Conservation (phyloP, 768 basidiomycete species). For the Pseudohyphozyma bogoriensis region DNA sequence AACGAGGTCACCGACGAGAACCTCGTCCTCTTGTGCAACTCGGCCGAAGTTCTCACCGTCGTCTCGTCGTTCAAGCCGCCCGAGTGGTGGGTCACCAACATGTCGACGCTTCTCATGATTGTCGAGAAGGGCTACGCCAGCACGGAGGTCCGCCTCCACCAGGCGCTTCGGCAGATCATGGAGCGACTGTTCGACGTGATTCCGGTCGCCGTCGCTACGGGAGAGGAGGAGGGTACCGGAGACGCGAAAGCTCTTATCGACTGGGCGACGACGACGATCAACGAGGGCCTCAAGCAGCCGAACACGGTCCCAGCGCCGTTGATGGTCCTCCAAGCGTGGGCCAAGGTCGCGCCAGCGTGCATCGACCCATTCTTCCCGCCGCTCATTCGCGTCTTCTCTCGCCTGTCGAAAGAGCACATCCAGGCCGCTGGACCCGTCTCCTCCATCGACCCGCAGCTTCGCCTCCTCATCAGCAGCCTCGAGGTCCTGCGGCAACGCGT, state of each 20-base stretch:
- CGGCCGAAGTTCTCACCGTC: conserved; percentile 79
- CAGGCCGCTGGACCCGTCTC: conserved; percentile 44
- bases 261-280: conserved; percentile 63
- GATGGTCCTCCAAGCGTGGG: conserved; percentile 75
- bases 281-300: conserved; percentile 66
- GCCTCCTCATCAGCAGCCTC: conserved; percentile 56
- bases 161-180: conserved; percentile 44
- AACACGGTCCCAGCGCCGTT: conserved; percentile 66
- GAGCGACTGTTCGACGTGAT: conserved; percentile 31
- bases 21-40: conserved; percentile 61
- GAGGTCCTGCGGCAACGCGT: conserved; percentile 75
- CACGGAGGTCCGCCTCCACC: conserved; percentile 63
- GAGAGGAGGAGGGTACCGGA: conserved; percentile 10
- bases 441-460: conserved; percentile 48
- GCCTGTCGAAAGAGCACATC: conserved; percentile 79
- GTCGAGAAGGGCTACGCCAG: conserved; percentile 67
- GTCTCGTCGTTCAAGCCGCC: conserved; percentile 73
- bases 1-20: conserved; percentile 61
- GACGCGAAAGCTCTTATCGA: conserved; percentile 53
- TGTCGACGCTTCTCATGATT: conserved; percentile 57
- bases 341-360: conserved; percentile 67
- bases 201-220: conserved; percentile 12
- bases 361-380: conserved; percentile 66
- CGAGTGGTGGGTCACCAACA: conserved; percentile 66
- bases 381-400: conserved; percentile 73